phyloP scores from a whole-genome alignment of 805 yeast genomes.

The Candida sakaeoensis region DNA sequence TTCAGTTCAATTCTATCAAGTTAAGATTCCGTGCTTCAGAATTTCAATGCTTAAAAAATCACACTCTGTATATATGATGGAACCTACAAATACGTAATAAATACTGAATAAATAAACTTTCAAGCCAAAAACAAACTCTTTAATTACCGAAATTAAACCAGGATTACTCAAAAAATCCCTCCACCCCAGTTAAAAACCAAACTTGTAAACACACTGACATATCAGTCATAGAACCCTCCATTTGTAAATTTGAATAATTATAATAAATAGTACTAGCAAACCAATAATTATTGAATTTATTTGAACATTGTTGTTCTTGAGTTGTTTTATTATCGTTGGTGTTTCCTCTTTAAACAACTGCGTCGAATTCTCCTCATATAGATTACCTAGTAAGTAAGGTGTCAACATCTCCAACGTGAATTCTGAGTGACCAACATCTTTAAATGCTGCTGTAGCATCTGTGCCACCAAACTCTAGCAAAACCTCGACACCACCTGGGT shows the following conservation, averaged over 20 bases:
- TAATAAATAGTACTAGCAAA: background rate
- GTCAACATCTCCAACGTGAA: conserved; percentile 29
- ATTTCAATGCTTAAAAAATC: too few relatives aligned
- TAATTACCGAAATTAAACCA: too few relatives aligned
- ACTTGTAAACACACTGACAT: background rate
- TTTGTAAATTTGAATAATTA: conserved; percentile 2
- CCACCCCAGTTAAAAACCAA: background rate
- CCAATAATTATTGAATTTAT: background rate
- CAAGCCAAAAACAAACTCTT: too few relatives aligned
- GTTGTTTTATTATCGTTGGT: background rate
- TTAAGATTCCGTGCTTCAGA: too few relatives aligned
- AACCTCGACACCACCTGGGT: conserved; percentile 77
- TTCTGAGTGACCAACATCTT: conserved; percentile 38
- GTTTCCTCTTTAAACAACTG: conserved; percentile 8
- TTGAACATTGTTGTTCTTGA: background rate
- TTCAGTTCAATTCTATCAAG: too few relatives aligned
- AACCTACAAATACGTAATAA: too few relatives aligned
- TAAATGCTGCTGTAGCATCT: conserved; percentile 70
- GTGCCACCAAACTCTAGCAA: conserved; percentile 75
- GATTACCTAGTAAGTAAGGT: conserved; percentile 28
- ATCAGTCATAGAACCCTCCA: conserved; percentile 2
- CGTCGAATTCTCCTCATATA: conserved; percentile 7
- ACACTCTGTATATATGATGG: too few relatives aligned
- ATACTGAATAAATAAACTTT: too few relatives aligned
- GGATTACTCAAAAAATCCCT: too few relatives aligned